phyloP scores from a whole-genome alignment of 306 rosid genomes.

The Acacia crassicarpa region DNA sequence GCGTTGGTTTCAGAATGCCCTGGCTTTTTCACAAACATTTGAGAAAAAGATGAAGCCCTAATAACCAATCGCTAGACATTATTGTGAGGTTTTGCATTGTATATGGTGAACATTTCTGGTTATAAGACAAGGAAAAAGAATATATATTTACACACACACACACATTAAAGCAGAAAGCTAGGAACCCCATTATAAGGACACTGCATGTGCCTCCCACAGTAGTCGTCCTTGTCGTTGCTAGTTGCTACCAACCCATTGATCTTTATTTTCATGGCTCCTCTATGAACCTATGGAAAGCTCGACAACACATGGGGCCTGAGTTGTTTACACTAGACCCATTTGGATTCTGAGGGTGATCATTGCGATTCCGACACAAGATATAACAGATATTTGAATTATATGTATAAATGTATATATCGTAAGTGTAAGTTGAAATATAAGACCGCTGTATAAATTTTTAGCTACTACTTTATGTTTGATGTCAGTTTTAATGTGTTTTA shows the following conservation, averaged over 20 bases:
- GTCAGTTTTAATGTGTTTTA: background rate
- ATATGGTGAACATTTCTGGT: conserved; percentile 3
- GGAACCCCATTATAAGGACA: conserved; percentile 14
- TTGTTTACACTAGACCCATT: background rate
- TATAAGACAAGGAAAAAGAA: conserved; percentile 20
- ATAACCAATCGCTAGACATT: conserved; percentile 12
- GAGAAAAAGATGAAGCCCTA: conserved; percentile 1
- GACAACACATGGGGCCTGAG: background rate
- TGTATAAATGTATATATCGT: background rate
- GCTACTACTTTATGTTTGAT: background rate
- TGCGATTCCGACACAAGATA: background rate
- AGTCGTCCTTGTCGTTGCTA: background rate
- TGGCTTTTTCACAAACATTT: background rate
- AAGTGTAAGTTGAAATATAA: background rate
- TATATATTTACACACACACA: background rate
- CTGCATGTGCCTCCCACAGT: conserved; percentile 31
- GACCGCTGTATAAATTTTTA: background rate
- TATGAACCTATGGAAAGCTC: background rate
- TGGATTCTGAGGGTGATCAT: background rate
- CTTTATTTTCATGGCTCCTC: background rate
- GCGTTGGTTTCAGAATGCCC: conserved; percentile 16
- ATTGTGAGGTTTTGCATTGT: conserved; percentile 21
- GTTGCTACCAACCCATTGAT: background rate
- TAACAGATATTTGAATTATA: background rate
- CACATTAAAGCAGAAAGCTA: background rate